These are phyloP conservation scores for Cyclocybe aegerita DNA, from an alignment of 768 basidiomycete species.

Conservation along the genomic window DNA sequence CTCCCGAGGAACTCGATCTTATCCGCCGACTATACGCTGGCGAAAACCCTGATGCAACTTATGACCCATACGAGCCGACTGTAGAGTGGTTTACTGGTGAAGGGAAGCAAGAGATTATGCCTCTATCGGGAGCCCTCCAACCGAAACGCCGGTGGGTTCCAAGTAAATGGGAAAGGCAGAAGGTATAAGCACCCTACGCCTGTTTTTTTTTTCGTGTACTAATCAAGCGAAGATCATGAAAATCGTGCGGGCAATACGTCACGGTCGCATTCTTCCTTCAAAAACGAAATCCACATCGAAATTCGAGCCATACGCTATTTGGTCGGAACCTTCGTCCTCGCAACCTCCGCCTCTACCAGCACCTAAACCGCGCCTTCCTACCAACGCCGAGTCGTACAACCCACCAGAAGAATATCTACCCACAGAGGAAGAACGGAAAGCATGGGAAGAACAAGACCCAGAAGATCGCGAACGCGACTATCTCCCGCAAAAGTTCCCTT, in stretches of 20 bases:
- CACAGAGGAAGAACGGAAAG: constrained; percentile 73
- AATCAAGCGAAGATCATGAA: constrained; percentile 83
- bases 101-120: constrained; percentile 94
- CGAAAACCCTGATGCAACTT: constrained; percentile 88
- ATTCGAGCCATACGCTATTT: constrained; percentile 82
- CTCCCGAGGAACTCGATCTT: constrained; percentile 90
- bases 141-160: constrained; percentile 97
- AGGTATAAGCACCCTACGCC: constrained; percentile 51
- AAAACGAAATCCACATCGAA: constrained; percentile 77
- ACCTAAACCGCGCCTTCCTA: constrained; percentile 86
- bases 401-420: constrained; percentile 97
- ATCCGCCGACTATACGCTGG: constrained; percentile 87
- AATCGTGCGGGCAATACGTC: constrained; percentile 96
- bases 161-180: constrained; percentile 99
- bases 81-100: constrained; percentile 97
- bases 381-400: constrained; percentile 97
- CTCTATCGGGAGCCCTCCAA: constrained; percentile 86
- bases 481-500: constrained; percentile 81
- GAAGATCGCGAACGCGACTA: constrained; percentile 91
- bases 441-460: constrained; percentile 80
- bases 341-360: constrained; percentile 90
- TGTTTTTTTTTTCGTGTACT: not conserved
- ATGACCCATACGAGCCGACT: constrained; percentile 92
- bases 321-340: constrained; percentile 75
- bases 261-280: constrained; percentile 89